Conservation (phyloP, 352 stramenopile species). For the Achlya hypogyna region DNA sequence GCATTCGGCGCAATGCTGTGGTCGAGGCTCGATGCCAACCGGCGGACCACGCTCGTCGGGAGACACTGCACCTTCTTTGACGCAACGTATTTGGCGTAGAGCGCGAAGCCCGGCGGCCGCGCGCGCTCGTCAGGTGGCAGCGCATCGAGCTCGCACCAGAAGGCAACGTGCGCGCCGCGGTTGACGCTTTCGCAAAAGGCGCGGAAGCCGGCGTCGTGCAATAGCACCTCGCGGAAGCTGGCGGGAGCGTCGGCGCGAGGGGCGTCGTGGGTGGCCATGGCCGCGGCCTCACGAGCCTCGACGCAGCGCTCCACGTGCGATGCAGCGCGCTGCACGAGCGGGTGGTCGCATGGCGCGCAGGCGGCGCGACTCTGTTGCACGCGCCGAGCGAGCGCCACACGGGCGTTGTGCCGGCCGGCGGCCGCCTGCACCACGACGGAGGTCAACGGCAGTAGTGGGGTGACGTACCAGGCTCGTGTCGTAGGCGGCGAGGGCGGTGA, state of each 20-base stretch:
- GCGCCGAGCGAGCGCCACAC: not conserved
- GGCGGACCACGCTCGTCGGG: not conserved
- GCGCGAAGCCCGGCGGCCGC: not conserved
- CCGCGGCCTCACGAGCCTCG: not conserved
- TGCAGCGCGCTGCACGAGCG: not conserved
- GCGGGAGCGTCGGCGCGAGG: too few species aligned
- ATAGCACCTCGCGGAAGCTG: not conserved
- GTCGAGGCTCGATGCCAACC: not conserved
- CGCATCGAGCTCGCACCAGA: not conserved
- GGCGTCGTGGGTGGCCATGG: too few species aligned
- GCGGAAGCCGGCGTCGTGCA: not conserved
- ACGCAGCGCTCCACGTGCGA: not conserved
- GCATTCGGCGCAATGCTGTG: not conserved
- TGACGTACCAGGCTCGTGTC: not conserved
- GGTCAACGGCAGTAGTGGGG: too few species aligned
- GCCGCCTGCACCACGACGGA: not conserved
- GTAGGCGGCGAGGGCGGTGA: not conserved
- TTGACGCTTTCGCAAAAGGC: not conserved
- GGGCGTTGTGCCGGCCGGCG: not conserved
- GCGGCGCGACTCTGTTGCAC: not conserved
- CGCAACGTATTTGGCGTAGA: not conserved
- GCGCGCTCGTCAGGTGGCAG: not conserved
- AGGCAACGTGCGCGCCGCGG: not conserved
- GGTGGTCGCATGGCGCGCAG: not conserved
- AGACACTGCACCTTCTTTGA: not conserved